Conservation (phyloP, 176 grass and related monocot genomes). For the Eragrostis curvula region DNA sequence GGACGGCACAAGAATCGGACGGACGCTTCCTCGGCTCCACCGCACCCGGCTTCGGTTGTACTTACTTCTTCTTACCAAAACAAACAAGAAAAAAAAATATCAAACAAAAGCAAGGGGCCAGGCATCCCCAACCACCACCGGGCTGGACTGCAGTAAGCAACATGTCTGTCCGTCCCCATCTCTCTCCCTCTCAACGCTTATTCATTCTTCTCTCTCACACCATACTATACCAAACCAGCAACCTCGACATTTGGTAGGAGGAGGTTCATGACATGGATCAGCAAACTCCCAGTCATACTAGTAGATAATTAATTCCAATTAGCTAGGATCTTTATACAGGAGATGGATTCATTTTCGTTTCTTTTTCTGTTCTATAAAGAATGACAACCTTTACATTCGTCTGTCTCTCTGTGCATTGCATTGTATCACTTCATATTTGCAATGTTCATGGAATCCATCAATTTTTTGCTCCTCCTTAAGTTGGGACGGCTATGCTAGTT, state of each 20-base stretch:
- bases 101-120: slow-evolving; percentile 23
- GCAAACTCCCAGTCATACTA: background rate
- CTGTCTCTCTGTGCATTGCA: no score
- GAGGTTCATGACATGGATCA: background rate
- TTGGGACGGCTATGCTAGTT: background rate
- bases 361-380: background rate
- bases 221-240: slow-evolving; percentile 18
- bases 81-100: background rate
- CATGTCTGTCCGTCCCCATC: slow-evolving; percentile 37
- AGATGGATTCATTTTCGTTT: background rate
- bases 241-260: background rate
- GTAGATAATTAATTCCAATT: background rate
- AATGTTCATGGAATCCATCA: background rate
- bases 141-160: slow-evolving; percentile 37
- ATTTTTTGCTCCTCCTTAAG: background rate
- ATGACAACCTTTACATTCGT: background rate
- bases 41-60: background rate
- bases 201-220: background rate
- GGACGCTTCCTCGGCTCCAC: background rate
- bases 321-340: background rate
- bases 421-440: no score
- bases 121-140: slow-evolving; percentile 40
- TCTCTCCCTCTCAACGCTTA: background rate
- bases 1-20: background rate
- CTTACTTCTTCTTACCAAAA: slow-evolving; percentile 27